Percentiles rank a stretch among this genome's conserved stretches.
phyloP scores from a whole-genome alignment of 805 yeast genomes.

The Saccharomyces mikatae region DNA sequence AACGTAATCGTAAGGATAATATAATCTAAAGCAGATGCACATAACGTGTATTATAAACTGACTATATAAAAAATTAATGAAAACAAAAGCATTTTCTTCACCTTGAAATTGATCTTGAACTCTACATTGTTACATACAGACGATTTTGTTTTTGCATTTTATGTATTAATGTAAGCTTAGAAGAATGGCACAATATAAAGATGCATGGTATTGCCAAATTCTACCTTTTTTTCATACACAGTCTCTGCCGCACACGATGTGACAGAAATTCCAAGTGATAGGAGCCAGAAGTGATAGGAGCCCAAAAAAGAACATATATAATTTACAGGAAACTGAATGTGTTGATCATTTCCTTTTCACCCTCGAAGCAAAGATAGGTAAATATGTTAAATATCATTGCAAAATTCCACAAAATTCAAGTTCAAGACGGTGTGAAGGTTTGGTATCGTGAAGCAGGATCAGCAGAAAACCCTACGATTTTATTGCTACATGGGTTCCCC shows the following conservation, averaged over 20 bases:
- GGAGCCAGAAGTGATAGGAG: neutral
- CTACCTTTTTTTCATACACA: too few relatives aligned
- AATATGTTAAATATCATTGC: neutral
- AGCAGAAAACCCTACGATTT: slow-evolving; percentile 27
- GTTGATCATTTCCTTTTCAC: neutral
- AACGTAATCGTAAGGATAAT: too few relatives aligned
- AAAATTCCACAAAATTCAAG: neutral
- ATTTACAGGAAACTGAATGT: neutral
- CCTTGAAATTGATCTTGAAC: too few relatives aligned
- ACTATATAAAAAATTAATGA: too few relatives aligned
- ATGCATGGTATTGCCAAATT: too few relatives aligned
- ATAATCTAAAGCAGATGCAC: too few relatives aligned
- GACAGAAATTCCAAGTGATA: neutral
- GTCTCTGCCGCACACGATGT: neutral
- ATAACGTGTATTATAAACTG: too few relatives aligned
- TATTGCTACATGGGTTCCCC: slow-evolving; percentile 40
- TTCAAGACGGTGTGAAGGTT: slow-evolving; percentile 21
- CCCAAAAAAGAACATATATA: neutral
- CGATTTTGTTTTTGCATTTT: too few relatives aligned
- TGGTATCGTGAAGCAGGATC: slow-evolving; percentile 37
- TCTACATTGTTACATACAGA: too few relatives aligned
- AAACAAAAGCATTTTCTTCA: too few relatives aligned
- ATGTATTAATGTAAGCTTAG: too few relatives aligned
- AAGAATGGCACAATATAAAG: too few relatives aligned
- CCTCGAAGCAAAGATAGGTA: neutral